Conservation (phyloP, 768 basidiomycete genomes). For the Multifurca ochricompacta region DNA sequence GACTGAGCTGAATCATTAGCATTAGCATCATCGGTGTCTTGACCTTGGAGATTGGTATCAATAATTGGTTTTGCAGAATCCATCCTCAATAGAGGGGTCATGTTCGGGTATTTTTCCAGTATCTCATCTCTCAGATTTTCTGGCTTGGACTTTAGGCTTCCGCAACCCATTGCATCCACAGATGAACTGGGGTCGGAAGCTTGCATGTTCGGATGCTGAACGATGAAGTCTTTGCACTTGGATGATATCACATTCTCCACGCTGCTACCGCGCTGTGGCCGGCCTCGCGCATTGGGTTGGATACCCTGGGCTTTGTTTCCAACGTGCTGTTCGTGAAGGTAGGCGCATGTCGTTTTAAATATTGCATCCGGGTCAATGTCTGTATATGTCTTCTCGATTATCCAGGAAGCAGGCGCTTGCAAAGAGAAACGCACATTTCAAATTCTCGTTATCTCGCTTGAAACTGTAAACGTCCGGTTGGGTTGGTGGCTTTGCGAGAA, state of each 20-base stretch:
- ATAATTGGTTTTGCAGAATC: background rate
- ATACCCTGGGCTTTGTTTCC: background rate
- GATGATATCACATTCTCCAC: background rate
- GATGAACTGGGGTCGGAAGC: background rate
- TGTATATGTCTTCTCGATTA: background rate
- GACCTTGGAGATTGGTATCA: background rate
- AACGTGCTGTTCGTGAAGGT: slow-evolving; percentile 3
- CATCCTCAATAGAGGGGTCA: background rate
- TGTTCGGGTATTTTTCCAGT: background rate
- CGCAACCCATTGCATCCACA: background rate
- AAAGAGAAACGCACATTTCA: slow-evolving; percentile 20
- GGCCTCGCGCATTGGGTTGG: background rate
- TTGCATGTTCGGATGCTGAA: background rate
- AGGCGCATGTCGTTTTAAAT: background rate
- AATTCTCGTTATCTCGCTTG: slow-evolving; percentile 27
- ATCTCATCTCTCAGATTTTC: background rate
- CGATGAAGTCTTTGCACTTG: background rate
- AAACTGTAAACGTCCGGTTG: slow-evolving; percentile 34
- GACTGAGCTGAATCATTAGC: background rate
- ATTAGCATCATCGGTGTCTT: background rate
- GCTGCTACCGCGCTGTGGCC: background rate
- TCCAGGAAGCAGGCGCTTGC: background rate
- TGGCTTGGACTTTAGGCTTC: background rate
- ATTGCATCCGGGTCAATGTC: slow-evolving; percentile 7
- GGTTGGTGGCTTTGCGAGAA: slow-evolving; percentile 30